Conservation (phyloP, 805 yeast species). For the Brettanomyces anomalus region DNA sequence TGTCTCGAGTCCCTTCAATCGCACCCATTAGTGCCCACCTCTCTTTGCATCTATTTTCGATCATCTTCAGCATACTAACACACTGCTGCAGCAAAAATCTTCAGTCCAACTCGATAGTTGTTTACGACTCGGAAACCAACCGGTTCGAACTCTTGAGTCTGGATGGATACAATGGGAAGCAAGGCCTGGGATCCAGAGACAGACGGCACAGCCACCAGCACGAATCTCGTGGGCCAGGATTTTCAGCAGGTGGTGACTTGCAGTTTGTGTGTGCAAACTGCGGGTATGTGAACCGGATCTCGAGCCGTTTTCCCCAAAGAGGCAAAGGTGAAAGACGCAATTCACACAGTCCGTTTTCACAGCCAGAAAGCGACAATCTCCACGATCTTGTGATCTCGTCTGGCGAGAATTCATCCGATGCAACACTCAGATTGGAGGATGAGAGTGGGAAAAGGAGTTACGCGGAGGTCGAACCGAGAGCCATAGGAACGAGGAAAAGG, state of each 20-base stretch:
- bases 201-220: background rate
- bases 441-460: background rate
- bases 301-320: background rate
- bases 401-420: background rate
- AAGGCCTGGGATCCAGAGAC: background rate
- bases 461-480: background rate
- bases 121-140: conserved; percentile 21
- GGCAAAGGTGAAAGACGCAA: background rate
- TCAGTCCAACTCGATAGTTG: conserved; percentile 19
- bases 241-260: background rate
- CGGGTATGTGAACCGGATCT: conserved; percentile 11
- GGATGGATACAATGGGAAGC: conserved; percentile 4
- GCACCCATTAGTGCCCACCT: no score
- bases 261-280: conserved; percentile 20
- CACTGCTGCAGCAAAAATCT: conserved; percentile 8
- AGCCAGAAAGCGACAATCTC: background rate
- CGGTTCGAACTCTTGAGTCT: conserved; percentile 19
- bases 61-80: no score
- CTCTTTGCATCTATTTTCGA: no score
- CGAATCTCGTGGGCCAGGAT: background rate
- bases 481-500: background rate
- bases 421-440: no score
- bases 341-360: background rate
- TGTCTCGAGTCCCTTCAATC: no score
- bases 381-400: background rate